Conservation (phyloP, 306 rosid species). For the Cajanus cajan region DNA sequence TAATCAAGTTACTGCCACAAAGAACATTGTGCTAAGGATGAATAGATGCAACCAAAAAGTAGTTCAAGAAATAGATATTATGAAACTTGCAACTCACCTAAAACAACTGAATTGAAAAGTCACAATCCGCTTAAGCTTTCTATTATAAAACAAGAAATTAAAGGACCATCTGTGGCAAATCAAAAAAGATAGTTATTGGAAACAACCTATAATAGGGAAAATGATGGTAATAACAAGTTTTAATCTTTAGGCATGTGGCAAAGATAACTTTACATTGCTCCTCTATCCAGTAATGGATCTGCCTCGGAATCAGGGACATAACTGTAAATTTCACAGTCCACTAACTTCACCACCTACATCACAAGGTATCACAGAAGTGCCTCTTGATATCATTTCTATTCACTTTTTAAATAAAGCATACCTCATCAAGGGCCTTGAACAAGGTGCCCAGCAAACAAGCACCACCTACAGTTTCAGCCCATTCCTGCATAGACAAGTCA, state of each 20-base stretch:
- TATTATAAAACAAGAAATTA: slow-evolving; percentile 85
- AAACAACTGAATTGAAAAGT: slow-evolving; percentile 80
- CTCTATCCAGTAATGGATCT: slow-evolving; percentile 72
- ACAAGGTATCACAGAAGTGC: slow-evolving; percentile 37
- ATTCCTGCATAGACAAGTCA: slow-evolving; percentile 63
- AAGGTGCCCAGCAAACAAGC: slow-evolving; percentile 65
- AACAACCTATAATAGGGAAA: not conserved
- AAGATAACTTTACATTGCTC: slow-evolving; percentile 63
- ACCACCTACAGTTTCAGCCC: slow-evolving; percentile 80
- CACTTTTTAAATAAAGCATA: slow-evolving; percentile 31
- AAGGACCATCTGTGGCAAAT: slow-evolving; percentile 81
- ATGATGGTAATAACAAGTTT: not conserved
- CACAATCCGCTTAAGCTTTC: slow-evolving; percentile 84
- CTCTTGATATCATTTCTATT: slow-evolving; percentile 29
- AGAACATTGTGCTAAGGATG: slow-evolving; percentile 9
- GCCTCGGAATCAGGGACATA: slow-evolving; percentile 83
- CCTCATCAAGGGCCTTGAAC: slow-evolving; percentile 92
- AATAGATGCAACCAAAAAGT: slow-evolving; percentile 6
- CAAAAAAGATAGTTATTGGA: slow-evolving; percentile 4
- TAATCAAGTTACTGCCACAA: slow-evolving; percentile 66
- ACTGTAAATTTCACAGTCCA: slow-evolving; percentile 80
- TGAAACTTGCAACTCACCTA: slow-evolving; percentile 55
- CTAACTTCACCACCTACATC: slow-evolving; percentile 73
- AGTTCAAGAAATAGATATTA: not conserved
- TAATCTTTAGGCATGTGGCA: not conserved